Evolutionary conservation across 768 basidiomycete genomes (phyloP), one percentile per base, ranked within the genome.

Genomic region (Cystofilobasidium ferigula): DNA sequence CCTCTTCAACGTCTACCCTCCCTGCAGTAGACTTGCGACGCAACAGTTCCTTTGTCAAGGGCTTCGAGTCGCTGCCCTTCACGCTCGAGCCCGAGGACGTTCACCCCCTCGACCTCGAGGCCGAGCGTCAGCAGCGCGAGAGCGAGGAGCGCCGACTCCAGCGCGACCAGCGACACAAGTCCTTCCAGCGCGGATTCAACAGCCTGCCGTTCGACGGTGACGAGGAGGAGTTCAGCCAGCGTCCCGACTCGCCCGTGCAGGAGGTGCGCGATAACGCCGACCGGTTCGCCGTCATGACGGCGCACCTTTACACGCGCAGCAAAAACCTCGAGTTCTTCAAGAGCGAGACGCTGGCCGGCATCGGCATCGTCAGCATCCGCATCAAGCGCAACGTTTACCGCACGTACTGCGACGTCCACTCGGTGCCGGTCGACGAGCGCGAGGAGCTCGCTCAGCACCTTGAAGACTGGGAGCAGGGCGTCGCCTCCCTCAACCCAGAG

Each of bases 401-500:
- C 35, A 58, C 57, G 6, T 58, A 38, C 57, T 42, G 36, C 40
- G 36, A 42, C 35, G 35, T 42, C n/a, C 14, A 58, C 40, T 12
- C 57, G 7, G 35, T 38, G 6, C 40, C 57, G 5, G 35, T 58
- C 36, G 57, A 58, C 18, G 69, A 60, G 51, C 51, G 51, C 2
- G 63, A 69, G 45, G 71, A 71, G 40, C 63, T 73, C n/a, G 63
- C 62, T 10, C 12, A 67, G 30, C 61, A 69, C 42, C 64, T 75
- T 60, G 64, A 63, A 35, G 72, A 72, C 47, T 75, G 74, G 74
- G 89, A 89, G 76, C 85, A 84, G 6, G 88, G 88, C 7, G 81
- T 90, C 34, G 80, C 82, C 24, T 72, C 75, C 36, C 79, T 93
- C 68, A 91, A 91, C 69, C 88, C 89, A 9, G 84, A 88, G n/a